Evolutionary conservation across 257 asterid species (phyloP), one percentile per base, ranked within the genome.

Genomic region (Schizonepeta tenuifolia): DNA sequence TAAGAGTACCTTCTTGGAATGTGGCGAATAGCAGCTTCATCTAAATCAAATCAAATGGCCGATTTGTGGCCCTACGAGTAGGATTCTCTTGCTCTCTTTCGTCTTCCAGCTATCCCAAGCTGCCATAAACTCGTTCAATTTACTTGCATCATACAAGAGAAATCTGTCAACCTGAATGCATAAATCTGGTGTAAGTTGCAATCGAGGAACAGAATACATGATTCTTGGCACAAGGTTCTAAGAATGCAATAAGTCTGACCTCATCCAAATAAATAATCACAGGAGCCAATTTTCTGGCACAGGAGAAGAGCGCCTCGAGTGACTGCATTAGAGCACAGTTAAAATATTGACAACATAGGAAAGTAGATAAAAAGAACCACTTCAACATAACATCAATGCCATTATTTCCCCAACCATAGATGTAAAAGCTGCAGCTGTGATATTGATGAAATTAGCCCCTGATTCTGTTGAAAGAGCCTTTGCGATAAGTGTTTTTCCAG

Each of bases 401-500:
- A 15, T 49, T 7, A 50, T 17, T 17, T 51, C 14, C 11, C 49
- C 49, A 43, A 20, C 60, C 60, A 20, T 54, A 21, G 33, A 21
- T 9, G 33, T 54, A 54, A 54, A 1, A 54, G n/a, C 3, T 21
- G 31, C 33, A 9, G 60, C 5, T 1, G 31, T 20, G 9, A 53
- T 4, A 20, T 40, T 82, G 64, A 89, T 83, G 75, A 89, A 87
- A 75, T 85, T 87, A 36, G 91, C 93, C 33, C 93, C 91, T 12
- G 91, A 86, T 77, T 85, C 93, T 6, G 98, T 91, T 59, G 98
- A 96, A 70, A 91, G 96, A 2, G 98, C 98, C 80, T 93, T 93
- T 5, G 96, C 98, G 43, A 93, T 82, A 78, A 94, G 97, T 44
- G 98, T 91, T 83, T 94, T 94, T 63, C 98, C 98, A 28, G 96